phyloP scores from a whole-genome alignment of 192 early-diverging fungal genomes.

The Podila verticillata region DNA sequence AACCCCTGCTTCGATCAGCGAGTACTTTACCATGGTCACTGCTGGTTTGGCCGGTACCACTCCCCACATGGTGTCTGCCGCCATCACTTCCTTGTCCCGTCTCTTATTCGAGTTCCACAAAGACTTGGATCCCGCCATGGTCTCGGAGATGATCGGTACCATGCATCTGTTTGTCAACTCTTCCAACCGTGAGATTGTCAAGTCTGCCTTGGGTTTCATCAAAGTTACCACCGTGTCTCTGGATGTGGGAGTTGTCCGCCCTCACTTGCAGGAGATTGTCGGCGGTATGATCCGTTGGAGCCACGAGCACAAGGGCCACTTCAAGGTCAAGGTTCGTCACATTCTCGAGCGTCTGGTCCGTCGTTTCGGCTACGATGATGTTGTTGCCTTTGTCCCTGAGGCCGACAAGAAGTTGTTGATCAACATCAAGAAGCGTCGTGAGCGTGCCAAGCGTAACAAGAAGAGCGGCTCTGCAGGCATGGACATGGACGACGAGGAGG shows the following conservation, averaged over 20 bases:
- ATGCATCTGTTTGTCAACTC: slow-evolving; percentile 84
- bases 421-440: slow-evolving; percentile 93
- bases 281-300: slow-evolving; percentile 81
- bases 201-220: slow-evolving; percentile 90
- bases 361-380: slow-evolving; percentile 82
- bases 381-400: slow-evolving; percentile 85
- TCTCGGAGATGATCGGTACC: slow-evolving; percentile 81
- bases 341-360: slow-evolving; percentile 92
- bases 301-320: slow-evolving; percentile 86
- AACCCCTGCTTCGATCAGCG: slow-evolving; percentile 67
- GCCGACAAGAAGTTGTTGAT: slow-evolving; percentile 86
- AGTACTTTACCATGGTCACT: slow-evolving; percentile 93
- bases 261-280: slow-evolving; percentile 80
- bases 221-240: slow-evolving; percentile 90
- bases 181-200: slow-evolving; percentile 90
- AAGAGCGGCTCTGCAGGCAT: slow-evolving; percentile 60
- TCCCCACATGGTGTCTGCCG: slow-evolving; percentile 91
- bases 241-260: slow-evolving; percentile 73
- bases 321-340: slow-evolving; percentile 92
- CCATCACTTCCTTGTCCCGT: slow-evolving; percentile 83
- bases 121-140: slow-evolving; percentile 68
- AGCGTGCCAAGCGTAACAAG: slow-evolving; percentile 80
- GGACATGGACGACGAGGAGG: slow-evolving; percentile 48
- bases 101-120: slow-evolving; percentile 94
- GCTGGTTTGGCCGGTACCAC: slow-evolving; percentile 95